These are phyloP conservation scores for Thalassia testudinum DNA, from an alignment of 116 monocot genomes.

Conservation along the genomic window DNA sequence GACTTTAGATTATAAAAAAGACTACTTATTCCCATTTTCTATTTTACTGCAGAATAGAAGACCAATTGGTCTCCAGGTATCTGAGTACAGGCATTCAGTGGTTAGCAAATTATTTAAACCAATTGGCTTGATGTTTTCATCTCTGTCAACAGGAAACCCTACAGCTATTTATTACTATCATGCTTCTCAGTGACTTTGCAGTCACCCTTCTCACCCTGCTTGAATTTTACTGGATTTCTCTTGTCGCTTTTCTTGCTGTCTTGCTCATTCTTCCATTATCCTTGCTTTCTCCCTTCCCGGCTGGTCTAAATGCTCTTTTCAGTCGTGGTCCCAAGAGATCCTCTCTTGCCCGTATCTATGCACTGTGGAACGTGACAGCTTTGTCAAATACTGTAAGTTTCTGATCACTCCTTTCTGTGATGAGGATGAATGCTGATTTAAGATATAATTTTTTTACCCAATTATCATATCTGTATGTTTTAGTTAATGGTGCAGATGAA, in stretches of 20 bases:
- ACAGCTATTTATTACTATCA: constrained; percentile 50
- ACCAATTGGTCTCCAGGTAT: constrained; percentile 73
- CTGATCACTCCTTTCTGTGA: not conserved
- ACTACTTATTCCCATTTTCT: constrained; percentile 69
- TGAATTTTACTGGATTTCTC: constrained; percentile 80
- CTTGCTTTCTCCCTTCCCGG: constrained; percentile 75
- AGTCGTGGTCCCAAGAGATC: constrained; percentile 68
- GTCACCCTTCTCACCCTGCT: constrained; percentile 57
- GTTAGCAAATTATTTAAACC: not conserved
- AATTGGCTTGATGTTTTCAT: not conserved
- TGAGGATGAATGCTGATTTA: not conserved
- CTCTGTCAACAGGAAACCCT: constrained; percentile 43
- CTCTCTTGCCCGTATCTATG: constrained; percentile 82
- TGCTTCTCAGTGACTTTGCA: constrained; percentile 66
- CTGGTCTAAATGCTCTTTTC: constrained; percentile 87
- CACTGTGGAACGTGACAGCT: constrained; percentile 78
- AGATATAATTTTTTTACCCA: not conserved
- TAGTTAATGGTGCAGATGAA: not conserved
- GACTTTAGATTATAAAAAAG: constrained; percentile 44
- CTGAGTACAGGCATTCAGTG: not conserved
- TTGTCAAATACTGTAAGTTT: constrained; percentile 72
- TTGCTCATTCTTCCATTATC: constrained; percentile 75
- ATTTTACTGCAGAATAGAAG: constrained; percentile 64
- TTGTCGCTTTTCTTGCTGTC: constrained; percentile 63
- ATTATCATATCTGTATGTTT: not conserved